phyloP scores from a whole-genome alignment of 1,139 yeast species.

The Pichia sp. region DNA sequence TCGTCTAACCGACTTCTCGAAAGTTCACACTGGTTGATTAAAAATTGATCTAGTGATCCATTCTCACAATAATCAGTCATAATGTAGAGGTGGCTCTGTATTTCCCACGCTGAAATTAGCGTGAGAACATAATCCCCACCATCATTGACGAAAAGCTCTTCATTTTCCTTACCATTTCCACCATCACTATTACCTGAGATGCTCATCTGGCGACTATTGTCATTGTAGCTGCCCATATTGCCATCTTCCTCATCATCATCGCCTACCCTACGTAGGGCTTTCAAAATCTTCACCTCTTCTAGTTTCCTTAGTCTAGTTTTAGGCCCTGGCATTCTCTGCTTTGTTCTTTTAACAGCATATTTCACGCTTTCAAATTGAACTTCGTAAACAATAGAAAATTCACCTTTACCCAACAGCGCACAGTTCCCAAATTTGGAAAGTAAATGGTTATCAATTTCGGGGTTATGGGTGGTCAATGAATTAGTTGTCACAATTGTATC shows the following conservation, averaged over 20 bases:
- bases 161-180: slow-evolving; percentile 35
- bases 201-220: slow-evolving; percentile 2
- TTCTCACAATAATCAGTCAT: slow-evolving; percentile 96
- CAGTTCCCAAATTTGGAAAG: slow-evolving; percentile 67
- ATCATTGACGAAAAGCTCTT: slow-evolving; percentile 24
- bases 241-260: slow-evolving; percentile 4
- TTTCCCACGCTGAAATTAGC: slow-evolving; percentile 85
- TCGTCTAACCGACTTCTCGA: slow-evolving; percentile 74
- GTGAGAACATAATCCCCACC: slow-evolving; percentile 77
- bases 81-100: slow-evolving; percentile 68
- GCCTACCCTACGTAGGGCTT: slow-evolving; percentile 34
- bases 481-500: neutral
- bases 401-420: slow-evolving; percentile 73
- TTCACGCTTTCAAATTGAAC: slow-evolving; percentile 60
- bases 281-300: slow-evolving; percentile 56
- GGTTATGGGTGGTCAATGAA: slow-evolving; percentile 1
- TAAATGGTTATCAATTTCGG: slow-evolving; percentile 52
- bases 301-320: slow-evolving; percentile 47
- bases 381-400: slow-evolving; percentile 83
- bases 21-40: slow-evolving; percentile 70
- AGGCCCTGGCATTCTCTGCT: slow-evolving; percentile 49
- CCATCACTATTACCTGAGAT: neutral
- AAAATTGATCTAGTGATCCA: slow-evolving; percentile 79
- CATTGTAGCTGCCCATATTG: neutral
- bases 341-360: slow-evolving; percentile 85